Base-by-base conservation (phyloP, 805 yeast species). In the Torulaspora microellipsoides region DNA sequence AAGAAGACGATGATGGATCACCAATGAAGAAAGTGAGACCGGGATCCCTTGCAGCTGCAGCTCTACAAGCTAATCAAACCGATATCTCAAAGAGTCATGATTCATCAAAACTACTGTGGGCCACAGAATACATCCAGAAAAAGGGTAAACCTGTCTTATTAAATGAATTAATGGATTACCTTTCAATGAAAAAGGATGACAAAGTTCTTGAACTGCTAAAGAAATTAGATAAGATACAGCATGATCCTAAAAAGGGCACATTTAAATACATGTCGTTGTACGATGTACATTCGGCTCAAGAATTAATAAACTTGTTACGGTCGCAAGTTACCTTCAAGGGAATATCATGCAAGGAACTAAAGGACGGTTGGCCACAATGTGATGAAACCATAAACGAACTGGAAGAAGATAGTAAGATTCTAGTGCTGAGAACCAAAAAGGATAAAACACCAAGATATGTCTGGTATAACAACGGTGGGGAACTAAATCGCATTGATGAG, bases 281-380 rank as follows among this genome's bases (percentile, higher is more conserved):
- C 64, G 89, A 89, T 58, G 90, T 93, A 46, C 81, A 85, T 56
- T 77, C 85, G 4, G 84, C 83, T 2, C 85, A 81, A 43, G 96
- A 87, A 51, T 70, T 93, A 48, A 62, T 93, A 45, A 73, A 78
- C 45, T 83, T 81, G 54, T 72, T 93, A 48, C 75, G 89, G 54
- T 71, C 80, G 17, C 96, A 89, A 66, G 81, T 85, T 2, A 86
- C 96, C 1, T 90, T 87, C 64, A 85, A 82, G 60, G 98, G 99
- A 2, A 75, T 83, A 1, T 71, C 89, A 0, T 96, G 91, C 25
- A 86, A 84, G 54, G 88, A 83, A 52, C 65, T 77, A 39, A 80
- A 80, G 56, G 67, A 63, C 40, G 99, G 99, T 17, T 93, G 99
- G 99, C 77, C 85, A 40, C 91, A 89, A 12, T 91, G 96, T 62